phyloP scores from a whole-genome alignment of 257 asterid species.

The Thymus quinquecostatus region DNA sequence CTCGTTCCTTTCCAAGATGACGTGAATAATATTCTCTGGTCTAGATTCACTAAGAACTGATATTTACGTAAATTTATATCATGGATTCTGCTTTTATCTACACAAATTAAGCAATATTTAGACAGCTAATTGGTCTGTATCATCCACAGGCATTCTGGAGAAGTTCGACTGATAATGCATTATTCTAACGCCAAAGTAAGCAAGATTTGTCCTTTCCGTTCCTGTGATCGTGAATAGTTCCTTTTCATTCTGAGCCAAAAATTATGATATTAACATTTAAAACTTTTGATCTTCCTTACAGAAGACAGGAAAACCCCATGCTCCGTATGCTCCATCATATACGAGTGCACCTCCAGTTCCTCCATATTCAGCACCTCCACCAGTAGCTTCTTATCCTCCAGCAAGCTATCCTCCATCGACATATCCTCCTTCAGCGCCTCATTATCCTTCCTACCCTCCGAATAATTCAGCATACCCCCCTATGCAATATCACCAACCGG shows the following conservation, averaged over 20 bases:
- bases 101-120: background rate
- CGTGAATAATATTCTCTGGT: background rate
- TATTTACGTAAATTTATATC: background rate
- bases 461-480: constrained; percentile 51
- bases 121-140: constrained; percentile 25
- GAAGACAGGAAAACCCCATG: constrained; percentile 45
- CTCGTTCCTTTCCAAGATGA: background rate
- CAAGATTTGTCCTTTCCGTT: constrained; percentile 11
- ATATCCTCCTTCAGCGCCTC: constrained; percentile 35
- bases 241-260: background rate
- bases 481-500: constrained; percentile 43
- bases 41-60: background rate
- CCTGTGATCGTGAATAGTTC: background rate
- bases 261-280: background rate
- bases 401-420: constrained; percentile 36
- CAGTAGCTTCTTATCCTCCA: constrained; percentile 41
- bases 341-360: constrained; percentile 37
- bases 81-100: constrained; percentile 6
- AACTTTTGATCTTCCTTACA: constrained; percentile 26
- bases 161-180: constrained; percentile 86
- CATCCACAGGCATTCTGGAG: constrained; percentile 79
- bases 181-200: constrained; percentile 72
- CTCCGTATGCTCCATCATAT: constrained; percentile 49
- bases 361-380: constrained; percentile 44
- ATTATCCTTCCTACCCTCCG: constrained; percentile 44